Conservation (phyloP, 306 rosid species). For the Purshia tridentata region DNA sequence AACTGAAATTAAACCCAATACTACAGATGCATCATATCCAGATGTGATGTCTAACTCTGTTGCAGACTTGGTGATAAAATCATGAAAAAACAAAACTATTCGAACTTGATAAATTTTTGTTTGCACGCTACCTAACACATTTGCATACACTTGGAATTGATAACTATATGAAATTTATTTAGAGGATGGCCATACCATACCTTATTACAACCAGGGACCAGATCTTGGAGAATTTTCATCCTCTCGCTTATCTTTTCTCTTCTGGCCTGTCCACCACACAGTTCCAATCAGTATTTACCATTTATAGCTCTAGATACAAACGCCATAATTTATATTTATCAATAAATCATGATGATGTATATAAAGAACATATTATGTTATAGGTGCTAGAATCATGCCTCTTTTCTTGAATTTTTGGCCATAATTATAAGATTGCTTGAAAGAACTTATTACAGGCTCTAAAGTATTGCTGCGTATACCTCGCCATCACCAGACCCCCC, state of each 20-base stretch:
- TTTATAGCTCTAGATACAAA: slow-evolving; percentile 25
- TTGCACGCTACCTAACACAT: slow-evolving; percentile 5
- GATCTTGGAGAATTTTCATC: slow-evolving; percentile 90
- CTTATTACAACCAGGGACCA: slow-evolving; percentile 97
- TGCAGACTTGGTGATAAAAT: slow-evolving; percentile 2
- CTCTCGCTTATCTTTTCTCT: slow-evolving; percentile 95
- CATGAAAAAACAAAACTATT: slow-evolving; percentile 1
- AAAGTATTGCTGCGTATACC: neutral
- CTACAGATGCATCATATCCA: neutral
- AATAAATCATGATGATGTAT: neutral
- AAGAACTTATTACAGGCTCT: neutral
- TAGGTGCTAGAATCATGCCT: neutral
- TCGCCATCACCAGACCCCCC: neutral
- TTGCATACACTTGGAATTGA: neutral
- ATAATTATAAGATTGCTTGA: no score
- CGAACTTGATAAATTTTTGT: slow-evolving; percentile 8
- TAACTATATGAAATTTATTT: neutral
- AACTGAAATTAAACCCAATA: neutral
- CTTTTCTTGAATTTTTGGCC: neutral
- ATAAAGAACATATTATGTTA: neutral
- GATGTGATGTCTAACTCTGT: slow-evolving; percentile 9
- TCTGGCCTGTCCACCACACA: slow-evolving; percentile 69
- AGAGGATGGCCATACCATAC: slow-evolving; percentile 38
- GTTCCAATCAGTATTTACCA: slow-evolving; percentile 29
- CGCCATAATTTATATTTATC: slow-evolving; percentile 9